Evolutionary conservation across 805 yeast species (phyloP), one percentile per base, ranked within the genome.

Genomic region (Phaffomyces antillensis): DNA sequence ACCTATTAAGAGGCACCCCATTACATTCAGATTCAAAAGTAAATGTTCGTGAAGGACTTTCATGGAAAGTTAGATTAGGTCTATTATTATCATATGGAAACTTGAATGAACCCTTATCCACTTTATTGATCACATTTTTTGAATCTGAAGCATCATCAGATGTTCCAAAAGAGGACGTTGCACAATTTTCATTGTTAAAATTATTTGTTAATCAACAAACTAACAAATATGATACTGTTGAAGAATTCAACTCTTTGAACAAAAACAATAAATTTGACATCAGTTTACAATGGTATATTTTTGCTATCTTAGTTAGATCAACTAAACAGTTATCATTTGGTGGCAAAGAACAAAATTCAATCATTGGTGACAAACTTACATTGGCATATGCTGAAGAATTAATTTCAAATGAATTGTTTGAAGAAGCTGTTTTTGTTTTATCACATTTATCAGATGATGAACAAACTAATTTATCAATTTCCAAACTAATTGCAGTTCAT

Each of bases 41-140:
- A 4, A 63, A 67, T 5, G 63, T 73, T 16, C 51, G 70, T 3
- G 64, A 63, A 3, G 76, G 71, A 2, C 68, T 85, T 26, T 73
- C 83, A 15, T 86, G 96, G 95, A 71, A 75, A 46, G 67, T 82
- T 30, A 70, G 75, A 23, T 67, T 90, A 30, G 77, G 80, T 1
- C 52, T 86, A 43, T 59, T 70, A 17, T 53, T 89, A n/a, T 77
- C 76, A 56, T 90, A 81, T 62, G 87, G 86, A 9, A 73, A 76
- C 49, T 51, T 67, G 17, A 71, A 67, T 47, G 60, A 58, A 33
- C 37, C 63, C 5, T 48, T 75, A 4, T 46, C 63, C 13, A 62
- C 62, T 9, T 53, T 65, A 3, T 48, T 75, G 1, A 43, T 57
- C 2, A 53, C 58, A 4, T 62, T 66, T 40, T 46, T 63, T 35